phyloP scores from a whole-genome alignment of 2,329 filamentous ascomycete species.

The Cordyceps fumosorosea region DNA sequence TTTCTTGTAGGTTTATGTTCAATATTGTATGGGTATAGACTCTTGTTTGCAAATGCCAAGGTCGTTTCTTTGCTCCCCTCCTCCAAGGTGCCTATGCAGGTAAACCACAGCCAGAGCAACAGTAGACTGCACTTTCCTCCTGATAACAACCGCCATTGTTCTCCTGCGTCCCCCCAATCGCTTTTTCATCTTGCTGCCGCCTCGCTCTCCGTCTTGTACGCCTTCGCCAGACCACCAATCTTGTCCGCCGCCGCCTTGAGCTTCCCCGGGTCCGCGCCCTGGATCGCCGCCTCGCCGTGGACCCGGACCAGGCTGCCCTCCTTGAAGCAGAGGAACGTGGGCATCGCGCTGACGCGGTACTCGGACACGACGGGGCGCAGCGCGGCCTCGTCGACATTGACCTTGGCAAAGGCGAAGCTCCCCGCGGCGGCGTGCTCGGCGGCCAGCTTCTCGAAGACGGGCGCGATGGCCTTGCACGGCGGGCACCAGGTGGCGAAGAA shows the following conservation, averaged over 20 bases:
- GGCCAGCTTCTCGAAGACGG: slow-evolving; percentile 32
- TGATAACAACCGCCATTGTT: no score
- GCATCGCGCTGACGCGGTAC: slow-evolving; percentile 83
- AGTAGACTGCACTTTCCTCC: no score
- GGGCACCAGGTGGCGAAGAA: slow-evolving; percentile 47
- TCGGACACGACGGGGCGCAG: slow-evolving; percentile 59
- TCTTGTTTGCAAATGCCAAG: no score
- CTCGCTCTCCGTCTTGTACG: slow-evolving; percentile 22
- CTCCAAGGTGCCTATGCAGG: no score
- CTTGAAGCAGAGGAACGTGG: slow-evolving; percentile 86
- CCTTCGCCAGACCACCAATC: slow-evolving; percentile 29
- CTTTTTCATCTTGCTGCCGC: not conserved
- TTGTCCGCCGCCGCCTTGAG: slow-evolving; percentile 32
- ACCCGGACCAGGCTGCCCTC: slow-evolving; percentile 43
- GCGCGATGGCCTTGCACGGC: slow-evolving; percentile 42
- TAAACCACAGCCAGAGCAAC: no score
- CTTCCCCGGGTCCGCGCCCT: slow-evolving; percentile 12
- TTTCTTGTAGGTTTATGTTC: no score
- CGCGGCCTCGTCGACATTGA: slow-evolving; percentile 80
- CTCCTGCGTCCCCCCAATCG: not conserved
- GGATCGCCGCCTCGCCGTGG: slow-evolving; percentile 28
- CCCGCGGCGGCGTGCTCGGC: slow-evolving; percentile 30
- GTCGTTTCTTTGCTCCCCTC: no score
- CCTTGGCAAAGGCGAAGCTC: slow-evolving; percentile 71
- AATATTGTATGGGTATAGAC: no score